These are phyloP conservation scores for Moesziomyces aphidis DNA, from an alignment of 1,284 basidiomycete genomes.

Conservation along the genomic window DNA sequence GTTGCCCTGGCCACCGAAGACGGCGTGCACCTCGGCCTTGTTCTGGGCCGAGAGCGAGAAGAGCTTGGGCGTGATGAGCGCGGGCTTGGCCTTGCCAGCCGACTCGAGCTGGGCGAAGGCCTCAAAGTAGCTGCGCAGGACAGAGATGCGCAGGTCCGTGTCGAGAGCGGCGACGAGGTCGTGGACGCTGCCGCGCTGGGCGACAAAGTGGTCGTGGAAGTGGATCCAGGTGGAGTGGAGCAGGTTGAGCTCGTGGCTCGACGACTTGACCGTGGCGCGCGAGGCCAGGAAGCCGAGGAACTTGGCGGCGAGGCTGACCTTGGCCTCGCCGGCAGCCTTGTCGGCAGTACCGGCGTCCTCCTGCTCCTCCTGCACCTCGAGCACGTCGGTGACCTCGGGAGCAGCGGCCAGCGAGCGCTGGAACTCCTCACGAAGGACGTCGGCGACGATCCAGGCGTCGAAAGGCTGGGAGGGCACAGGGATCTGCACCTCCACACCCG, in stretches of 20 bases:
- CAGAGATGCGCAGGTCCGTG: slow-evolving; percentile 78
- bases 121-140: slow-evolving; percentile 84
- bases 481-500: slow-evolving; percentile 51
- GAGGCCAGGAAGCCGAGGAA: slow-evolving; percentile 69
- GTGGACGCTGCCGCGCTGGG: slow-evolving; percentile 75
- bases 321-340: slow-evolving; percentile 37
- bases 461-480: slow-evolving; percentile 57
- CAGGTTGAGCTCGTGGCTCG: slow-evolving; percentile 83
- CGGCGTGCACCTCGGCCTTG: slow-evolving; percentile 85
- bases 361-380: slow-evolving; percentile 56
- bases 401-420: slow-evolving; percentile 55
- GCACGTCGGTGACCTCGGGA: slow-evolving; percentile 42
- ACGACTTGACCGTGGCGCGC: slow-evolving; percentile 78
- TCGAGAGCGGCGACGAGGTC: slow-evolving; percentile 81
- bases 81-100: slow-evolving; percentile 72
- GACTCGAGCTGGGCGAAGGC: slow-evolving; percentile 80
- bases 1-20: slow-evolving; percentile 98
- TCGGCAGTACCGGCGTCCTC: slow-evolving; percentile 47
- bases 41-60: slow-evolving; percentile 78
- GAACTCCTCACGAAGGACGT: slow-evolving; percentile 61
- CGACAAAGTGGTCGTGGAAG: slow-evolving; percentile 54
- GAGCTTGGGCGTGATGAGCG: slow-evolving; percentile 76
- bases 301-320: slow-evolving; percentile 63
- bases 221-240: slow-evolving; percentile 67
- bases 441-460: slow-evolving; percentile 61